phyloP scores from a whole-genome alignment of 441 rosid species.

The Populus hybrid region DNA sequence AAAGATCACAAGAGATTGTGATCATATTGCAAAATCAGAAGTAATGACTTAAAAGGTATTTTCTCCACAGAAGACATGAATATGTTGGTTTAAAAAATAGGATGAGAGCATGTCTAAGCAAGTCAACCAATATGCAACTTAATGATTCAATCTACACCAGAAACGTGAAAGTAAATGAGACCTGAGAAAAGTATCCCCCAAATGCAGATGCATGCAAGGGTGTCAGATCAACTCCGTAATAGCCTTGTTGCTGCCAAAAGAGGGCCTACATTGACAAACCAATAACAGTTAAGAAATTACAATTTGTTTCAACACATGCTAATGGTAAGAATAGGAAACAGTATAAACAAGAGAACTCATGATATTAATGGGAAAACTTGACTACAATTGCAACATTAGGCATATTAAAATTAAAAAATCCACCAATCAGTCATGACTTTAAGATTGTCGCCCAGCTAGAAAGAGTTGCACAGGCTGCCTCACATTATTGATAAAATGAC shows the following conservation, averaged over 20 bases:
- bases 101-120: not conserved
- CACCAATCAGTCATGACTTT: not conserved
- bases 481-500: not conserved
- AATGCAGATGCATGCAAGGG: conserved; percentile 76
- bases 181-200: conserved; percentile 95
- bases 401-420: not conserved
- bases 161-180: conserved; percentile 18
- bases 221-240: conserved; percentile 85
- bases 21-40: not conserved
- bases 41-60: not conserved
- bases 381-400: not conserved
- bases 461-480: not conserved
- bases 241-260: conserved; percentile 93
- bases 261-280: conserved; percentile 53
- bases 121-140: not conserved
- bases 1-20: not conserved
- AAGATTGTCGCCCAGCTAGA: not conserved
- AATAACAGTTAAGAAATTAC: not conserved
- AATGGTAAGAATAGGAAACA: not conserved
- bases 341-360: not conserved
- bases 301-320: not conserved
- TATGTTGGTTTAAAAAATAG: not conserved
- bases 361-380: not conserved
- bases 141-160: not conserved
- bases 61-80: not conserved